Base-by-base conservation (phyloP, 2,329 filamentous ascomycete species). In the Blumeriella jaapii region DNA sequence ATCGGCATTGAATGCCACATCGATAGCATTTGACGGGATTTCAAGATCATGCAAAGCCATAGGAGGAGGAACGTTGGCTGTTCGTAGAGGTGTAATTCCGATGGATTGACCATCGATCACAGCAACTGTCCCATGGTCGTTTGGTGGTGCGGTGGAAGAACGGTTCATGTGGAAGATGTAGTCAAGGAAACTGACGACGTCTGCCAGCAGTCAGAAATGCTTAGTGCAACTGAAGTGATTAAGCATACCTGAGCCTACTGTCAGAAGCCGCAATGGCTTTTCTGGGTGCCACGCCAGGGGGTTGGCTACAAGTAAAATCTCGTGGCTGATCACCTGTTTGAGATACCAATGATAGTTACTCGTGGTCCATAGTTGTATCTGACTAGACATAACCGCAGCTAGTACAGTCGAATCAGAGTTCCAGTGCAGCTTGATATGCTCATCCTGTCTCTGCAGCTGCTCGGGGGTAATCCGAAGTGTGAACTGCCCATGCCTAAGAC, bases 301-400 rank as follows among this genome's bases (percentile, higher is more conserved):
- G 13, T 17, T 40, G 12, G 26, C 31, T n/a, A 42, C 18, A n/a
- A 74, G 45, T 24, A 55, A 49, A 29, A 50, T 47, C 9, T 48
- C 51, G 5, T 68, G 61, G 5, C 63, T 60, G 5, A 95, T 67
- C 55, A 95, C 86, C 56, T 94, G 86, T 61, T 98, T 98, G 11
- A 98, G 67, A 57, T 96, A 96, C 73, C 91, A 98, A 55, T 96
- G 84, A 49, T 98, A 98, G 57, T 98, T 98, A 13, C 85, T 82
- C 69, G 81, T 94, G 1, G 86, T 94, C 91, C 91, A 98, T 1
- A 98, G 64, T 54, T 98, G 91, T n/a, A 91, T 63, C 37, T 74
- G 70, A 45, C 86, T 73, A 19, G 65, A 64, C 48, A 87, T 74
- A 1, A 73, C 67, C n/a, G 95, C 78, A 5, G 89, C 86, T 29